A percentile compares a stretch with the other conserved stretches of the same genome.
These are phyloP conservation scores for Phalaenopsis aphrodite DNA, from an alignment of 106 monocot species.

Conservation along the genomic window DNA sequence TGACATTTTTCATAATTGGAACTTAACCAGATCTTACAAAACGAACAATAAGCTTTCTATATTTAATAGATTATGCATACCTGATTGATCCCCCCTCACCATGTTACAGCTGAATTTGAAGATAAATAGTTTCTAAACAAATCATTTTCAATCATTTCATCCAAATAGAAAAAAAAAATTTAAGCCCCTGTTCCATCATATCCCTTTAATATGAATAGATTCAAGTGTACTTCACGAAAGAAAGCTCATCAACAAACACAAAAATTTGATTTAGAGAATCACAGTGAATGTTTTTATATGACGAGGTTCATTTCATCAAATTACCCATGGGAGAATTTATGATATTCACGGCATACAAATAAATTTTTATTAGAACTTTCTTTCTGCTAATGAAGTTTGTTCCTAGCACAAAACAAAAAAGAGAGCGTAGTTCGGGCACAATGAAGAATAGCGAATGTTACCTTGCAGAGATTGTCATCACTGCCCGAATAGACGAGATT, in stretches of 20 bases:
- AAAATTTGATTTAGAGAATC: background rate
- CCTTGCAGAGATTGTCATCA: constrained; percentile 90
- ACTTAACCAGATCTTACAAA: background rate
- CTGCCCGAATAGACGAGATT: constrained; percentile 86
- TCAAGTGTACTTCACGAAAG: background rate
- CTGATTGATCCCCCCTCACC: background rate
- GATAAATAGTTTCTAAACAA: background rate
- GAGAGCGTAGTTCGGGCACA: background rate
- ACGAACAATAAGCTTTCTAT: background rate
- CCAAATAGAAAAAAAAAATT: too few relatives aligned
- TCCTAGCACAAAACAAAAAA: background rate
- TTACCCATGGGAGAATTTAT: background rate
- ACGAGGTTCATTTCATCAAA: background rate
- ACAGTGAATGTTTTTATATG: background rate
- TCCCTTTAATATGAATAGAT: background rate
- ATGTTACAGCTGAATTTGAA: background rate
- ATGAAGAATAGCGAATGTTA: constrained; percentile 11
- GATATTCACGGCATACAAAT: background rate
- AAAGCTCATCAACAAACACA: background rate
- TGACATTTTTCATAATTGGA: background rate
- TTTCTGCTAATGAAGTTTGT: background rate
- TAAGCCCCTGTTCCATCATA: background rate
- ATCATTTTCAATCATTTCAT: background rate
- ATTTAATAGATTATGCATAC: background rate
- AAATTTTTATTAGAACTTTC: background rate